phyloP scores from a whole-genome alignment of 108 stramenopile genomes.

The Chaetoceros tenuissimus region DNA sequence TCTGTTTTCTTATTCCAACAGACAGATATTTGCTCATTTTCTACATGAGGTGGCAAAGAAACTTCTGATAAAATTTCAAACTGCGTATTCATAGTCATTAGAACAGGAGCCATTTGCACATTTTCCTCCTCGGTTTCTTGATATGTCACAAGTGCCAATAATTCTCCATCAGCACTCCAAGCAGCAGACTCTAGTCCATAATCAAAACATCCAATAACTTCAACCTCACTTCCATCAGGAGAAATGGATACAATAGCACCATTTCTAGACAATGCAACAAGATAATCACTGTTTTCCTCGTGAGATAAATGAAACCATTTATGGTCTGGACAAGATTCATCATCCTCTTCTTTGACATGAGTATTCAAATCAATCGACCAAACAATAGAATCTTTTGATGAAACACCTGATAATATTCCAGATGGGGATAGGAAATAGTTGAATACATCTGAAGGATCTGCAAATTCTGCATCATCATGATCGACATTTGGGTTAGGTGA shows the following conservation, averaged over 20 bases:
- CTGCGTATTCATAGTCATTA: constrained; percentile 77
- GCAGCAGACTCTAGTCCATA: constrained; percentile 59
- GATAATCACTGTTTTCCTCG: constrained; percentile 18
- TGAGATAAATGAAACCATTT: constrained; percentile 36
- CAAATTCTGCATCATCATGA: constrained; percentile 1
- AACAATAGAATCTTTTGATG: neutral
- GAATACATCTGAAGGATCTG: neutral
- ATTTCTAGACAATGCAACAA: constrained; percentile 35
- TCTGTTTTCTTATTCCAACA: constrained; percentile 60
- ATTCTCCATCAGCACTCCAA: constrained; percentile 83
- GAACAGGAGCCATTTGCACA: constrained; percentile 24
- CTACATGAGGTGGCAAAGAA: constrained; percentile 33
- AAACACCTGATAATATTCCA: neutral
- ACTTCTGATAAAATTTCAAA: constrained; percentile 76
- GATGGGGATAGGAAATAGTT: neutral
- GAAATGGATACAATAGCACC: constrained; percentile 45
- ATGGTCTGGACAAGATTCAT: neutral
- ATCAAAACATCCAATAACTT: constrained; percentile 78
- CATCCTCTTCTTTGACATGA: neutral
- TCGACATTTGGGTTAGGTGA: neutral
- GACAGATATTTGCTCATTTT: constrained; percentile 35
- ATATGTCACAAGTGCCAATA: constrained; percentile 62
- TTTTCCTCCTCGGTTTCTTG: constrained; percentile 18
- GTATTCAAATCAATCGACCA: neutral
- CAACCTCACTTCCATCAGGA: constrained; percentile 37